A percentile compares a stretch with the other conserved stretches of the same genome.
These are phyloP conservation scores for Teunomyces lycoperdinae DNA, from an alignment of 805 yeast genomes.

Conservation along the genomic window DNA sequence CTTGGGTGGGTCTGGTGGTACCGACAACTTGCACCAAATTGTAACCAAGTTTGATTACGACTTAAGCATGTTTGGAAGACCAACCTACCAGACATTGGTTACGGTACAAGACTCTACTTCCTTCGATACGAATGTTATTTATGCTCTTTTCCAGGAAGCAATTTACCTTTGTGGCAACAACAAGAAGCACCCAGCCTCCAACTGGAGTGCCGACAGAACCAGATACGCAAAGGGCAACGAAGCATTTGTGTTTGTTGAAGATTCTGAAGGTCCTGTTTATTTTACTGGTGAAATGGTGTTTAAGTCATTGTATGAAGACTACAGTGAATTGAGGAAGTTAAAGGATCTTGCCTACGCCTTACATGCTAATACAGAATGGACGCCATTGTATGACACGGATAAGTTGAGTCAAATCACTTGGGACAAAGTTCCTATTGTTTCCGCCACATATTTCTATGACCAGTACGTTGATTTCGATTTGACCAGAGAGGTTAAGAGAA, in stretches of 20 bases:
- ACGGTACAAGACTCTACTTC: slow-evolving; percentile 31
- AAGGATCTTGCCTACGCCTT: slow-evolving; percentile 39
- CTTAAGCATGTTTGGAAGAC: slow-evolving; percentile 28
- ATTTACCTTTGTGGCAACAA: slow-evolving; percentile 48
- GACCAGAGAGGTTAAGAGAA: slow-evolving; percentile 33
- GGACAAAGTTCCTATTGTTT: slow-evolving; percentile 44
- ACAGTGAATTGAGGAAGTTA: slow-evolving; percentile 38
- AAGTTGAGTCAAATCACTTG: slow-evolving; percentile 27
- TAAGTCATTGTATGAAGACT: slow-evolving; percentile 50
- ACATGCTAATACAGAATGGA: slow-evolving; percentile 35
- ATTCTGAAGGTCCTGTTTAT: slow-evolving; percentile 21
- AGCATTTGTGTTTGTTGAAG: slow-evolving; percentile 20
- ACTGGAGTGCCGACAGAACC: slow-evolving; percentile 51
- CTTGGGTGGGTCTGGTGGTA: slow-evolving; percentile 52
- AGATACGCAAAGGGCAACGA: slow-evolving; percentile 24
- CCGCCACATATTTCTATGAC: slow-evolving; percentile 48
- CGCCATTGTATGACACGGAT: slow-evolving; percentile 32
- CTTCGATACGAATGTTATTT: slow-evolving; percentile 54
- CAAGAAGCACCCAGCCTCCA: slow-evolving; percentile 16
- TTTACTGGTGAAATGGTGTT: slow-evolving; percentile 59
- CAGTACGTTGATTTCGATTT: slow-evolving; percentile 51
- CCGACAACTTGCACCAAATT: slow-evolving; percentile 45
- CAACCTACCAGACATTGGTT: slow-evolving; percentile 37
- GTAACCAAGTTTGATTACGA: slow-evolving; percentile 42
- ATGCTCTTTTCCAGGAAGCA: slow-evolving; percentile 58